These are phyloP conservation scores for Geosmithia flava DNA, from an alignment of 2,329 filamentous ascomycete genomes.

Conservation along the genomic window DNA sequence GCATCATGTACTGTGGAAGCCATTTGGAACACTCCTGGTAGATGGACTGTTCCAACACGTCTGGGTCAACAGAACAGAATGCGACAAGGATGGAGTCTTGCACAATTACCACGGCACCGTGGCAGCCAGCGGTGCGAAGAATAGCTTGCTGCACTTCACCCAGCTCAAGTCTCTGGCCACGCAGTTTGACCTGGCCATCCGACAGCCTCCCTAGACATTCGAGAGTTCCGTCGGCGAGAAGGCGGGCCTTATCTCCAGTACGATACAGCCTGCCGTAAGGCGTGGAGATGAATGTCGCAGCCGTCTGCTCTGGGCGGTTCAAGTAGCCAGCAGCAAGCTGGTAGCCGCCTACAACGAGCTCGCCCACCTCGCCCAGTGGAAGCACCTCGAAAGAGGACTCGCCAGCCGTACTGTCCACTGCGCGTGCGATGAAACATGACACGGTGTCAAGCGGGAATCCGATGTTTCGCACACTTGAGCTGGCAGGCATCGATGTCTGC, in stretches of 20 bases:
- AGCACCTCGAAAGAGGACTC: conserved; percentile 35
- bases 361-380: conserved; percentile 56
- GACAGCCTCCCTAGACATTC: conserved; percentile 74
- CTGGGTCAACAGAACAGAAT: conserved; percentile 50
- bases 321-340: conserved; percentile 75
- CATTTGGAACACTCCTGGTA: conserved; percentile 53
- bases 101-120: conserved; percentile 54
- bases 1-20: conserved; percentile 77
- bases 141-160: conserved; percentile 66
- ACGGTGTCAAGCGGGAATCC: conserved; percentile 72
- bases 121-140: conserved; percentile 47
- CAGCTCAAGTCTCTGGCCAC: conserved; percentile 72
- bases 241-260: conserved; percentile 71
- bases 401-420: conserved; percentile 17
- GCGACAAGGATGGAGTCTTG: conserved; percentile 57
- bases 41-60: conserved; percentile 27
- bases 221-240: conserved; percentile 56
- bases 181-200: conserved; percentile 73
- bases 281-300: conserved; percentile 56
- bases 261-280: conserved; percentile 63
- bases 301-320: conserved; percentile 67
- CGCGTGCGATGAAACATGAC: conserved; percentile 57
- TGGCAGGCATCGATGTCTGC: conserved; percentile 46
- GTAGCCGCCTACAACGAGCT: conserved; percentile 68
- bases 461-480: conserved; percentile 53